Evolutionary conservation across 495 filamentous ascomycete species (phyloP).

Genomic region (Aspergillus mulundensis): DNA sequence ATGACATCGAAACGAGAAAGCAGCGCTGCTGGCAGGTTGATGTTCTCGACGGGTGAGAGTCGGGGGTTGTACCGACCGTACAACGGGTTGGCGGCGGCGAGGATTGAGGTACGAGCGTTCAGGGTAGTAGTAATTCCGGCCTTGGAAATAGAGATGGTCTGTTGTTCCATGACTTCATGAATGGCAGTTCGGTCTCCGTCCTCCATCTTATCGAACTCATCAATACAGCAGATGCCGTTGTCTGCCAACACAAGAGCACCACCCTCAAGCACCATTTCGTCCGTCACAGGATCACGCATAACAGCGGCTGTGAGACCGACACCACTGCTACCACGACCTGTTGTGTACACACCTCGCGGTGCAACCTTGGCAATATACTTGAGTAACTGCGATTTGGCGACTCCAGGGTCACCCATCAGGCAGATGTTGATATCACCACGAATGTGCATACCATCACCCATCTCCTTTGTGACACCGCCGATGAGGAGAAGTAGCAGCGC

Average conservation of each 20-base stretch:
- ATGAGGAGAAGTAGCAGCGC: constrained; percentile 90
- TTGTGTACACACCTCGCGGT: constrained; percentile 95
- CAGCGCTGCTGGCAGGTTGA: constrained; percentile 92
- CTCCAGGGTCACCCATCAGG: constrained; percentile 98
- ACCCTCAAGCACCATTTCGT: constrained; percentile 98
- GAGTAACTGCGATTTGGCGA: constrained; percentile 94
- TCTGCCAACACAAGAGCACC: constrained; percentile 94
- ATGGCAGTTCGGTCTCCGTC: constrained; percentile 94
- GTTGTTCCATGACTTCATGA: constrained; percentile 99
- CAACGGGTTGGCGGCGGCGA: constrained; percentile 96
- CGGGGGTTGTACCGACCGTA: constrained; percentile 98
- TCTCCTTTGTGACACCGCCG: constrained; percentile 92
- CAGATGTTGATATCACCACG: constrained; percentile 98
- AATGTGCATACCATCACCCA: constrained; percentile 97
- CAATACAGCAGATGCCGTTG: constrained; percentile 98
- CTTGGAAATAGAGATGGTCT: constrained; percentile 98
- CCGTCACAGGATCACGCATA: constrained; percentile 96
- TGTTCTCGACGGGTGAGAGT: constrained; percentile 95
- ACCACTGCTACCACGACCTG: constrained; percentile 90
- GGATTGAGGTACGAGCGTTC: constrained; percentile 92
- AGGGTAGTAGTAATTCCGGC: constrained; percentile 94
- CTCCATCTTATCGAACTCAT: constrained; percentile 99
- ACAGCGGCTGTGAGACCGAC: constrained; percentile 97
- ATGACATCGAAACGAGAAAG: constrained; percentile 96
- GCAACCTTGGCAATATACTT: constrained; percentile 99